These are phyloP conservation scores for Tephrocybe sp. DNA, from an alignment of 768 basidiomycete genomes.

Conservation along the genomic window DNA sequence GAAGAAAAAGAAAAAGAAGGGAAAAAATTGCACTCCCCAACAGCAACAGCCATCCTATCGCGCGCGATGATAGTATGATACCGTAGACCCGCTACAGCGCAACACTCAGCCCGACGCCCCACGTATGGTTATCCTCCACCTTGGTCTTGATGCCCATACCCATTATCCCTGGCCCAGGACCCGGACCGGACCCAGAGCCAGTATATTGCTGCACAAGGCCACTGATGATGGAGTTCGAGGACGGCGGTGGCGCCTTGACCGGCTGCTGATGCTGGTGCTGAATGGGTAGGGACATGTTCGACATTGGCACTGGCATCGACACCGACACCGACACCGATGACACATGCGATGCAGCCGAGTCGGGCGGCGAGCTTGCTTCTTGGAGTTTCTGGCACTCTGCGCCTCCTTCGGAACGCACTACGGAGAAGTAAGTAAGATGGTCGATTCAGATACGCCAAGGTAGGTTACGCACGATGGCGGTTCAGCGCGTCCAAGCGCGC, in stretches of 20 bases:
- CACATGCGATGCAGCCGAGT: neutral
- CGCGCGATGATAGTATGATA: too few species aligned
- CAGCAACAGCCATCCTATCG: neutral
- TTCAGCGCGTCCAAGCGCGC: conserved; percentile 95
- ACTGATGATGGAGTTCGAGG: neutral
- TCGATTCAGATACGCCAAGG: neutral
- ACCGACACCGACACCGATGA: too few species aligned
- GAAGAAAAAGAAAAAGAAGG: neutral
- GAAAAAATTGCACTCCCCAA: conserved; percentile 1
- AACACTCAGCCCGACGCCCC: conserved; percentile 15
- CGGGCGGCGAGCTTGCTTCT: conserved; percentile 20
- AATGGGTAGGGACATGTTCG: too few species aligned
- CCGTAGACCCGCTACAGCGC: conserved; percentile 1
- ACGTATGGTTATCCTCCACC: conserved; percentile 10
- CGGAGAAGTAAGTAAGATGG: neutral
- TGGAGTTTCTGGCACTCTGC: conserved; percentile 60
- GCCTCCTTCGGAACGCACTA: conserved; percentile 81
- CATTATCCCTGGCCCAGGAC: neutral
- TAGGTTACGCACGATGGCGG: conserved; percentile 70
- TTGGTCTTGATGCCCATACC: conserved; percentile 1
- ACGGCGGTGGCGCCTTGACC: neutral
- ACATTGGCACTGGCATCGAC: too few species aligned
- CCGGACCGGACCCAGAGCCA: too few species aligned
- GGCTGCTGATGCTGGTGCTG: too few species aligned
- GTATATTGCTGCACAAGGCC: neutral